A percentile compares a stretch with the other conserved stretches of the same genome.
These are phyloP conservation scores for Pichia eremophila DNA, from an alignment of 805 yeast species.

Conservation along the genomic window DNA sequence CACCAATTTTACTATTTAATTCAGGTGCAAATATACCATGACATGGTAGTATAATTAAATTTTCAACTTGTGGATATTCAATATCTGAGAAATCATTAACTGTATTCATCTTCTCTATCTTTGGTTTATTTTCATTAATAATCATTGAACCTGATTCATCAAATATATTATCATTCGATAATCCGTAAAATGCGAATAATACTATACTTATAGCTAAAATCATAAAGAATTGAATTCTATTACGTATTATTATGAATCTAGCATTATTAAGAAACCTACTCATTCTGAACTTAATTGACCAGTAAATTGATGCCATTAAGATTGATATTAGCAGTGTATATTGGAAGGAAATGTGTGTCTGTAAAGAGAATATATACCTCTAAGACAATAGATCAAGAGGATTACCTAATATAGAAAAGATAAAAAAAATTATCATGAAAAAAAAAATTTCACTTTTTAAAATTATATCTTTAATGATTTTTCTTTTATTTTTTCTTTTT, in stretches of 20 bases:
- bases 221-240: not conserved
- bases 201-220: slow-evolving; percentile 1
- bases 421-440: no score
- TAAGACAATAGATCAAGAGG: no score
- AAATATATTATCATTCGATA: slow-evolving; percentile 1
- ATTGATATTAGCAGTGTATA: no score
- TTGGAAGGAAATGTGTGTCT: not conserved
- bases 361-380: no score
- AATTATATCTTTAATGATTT: no score
- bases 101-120: no score
- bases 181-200: slow-evolving; percentile 2
- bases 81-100: not conserved
- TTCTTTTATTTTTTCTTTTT: no score
- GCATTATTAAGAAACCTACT: not conserved
- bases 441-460: no score
- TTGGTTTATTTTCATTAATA: not conserved
- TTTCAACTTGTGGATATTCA: not conserved
- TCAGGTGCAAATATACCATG: slow-evolving; percentile 22
- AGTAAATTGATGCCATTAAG: not conserved
- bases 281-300: not conserved
- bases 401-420: no score
- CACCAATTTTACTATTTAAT: not conserved
- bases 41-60: slow-evolving; percentile 42
- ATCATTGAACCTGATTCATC: not conserved
- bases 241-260: not conserved